Evolutionary conservation across 768 basidiomycete genomes (phyloP), one percentile per base, ranked within the genome.

Genomic region (Hortiboletus flavorubellus): DNA sequence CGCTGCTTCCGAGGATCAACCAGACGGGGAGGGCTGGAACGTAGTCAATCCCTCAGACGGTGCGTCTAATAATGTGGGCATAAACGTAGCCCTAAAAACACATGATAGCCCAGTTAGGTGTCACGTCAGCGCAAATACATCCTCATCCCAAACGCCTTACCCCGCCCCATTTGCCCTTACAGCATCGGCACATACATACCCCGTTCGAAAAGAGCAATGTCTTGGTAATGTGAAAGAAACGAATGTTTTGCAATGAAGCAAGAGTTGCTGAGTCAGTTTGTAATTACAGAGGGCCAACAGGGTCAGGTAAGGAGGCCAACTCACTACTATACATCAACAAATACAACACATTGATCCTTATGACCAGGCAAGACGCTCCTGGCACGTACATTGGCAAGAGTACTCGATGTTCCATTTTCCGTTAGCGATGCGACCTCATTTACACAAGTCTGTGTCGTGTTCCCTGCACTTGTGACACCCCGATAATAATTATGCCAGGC

Each of bases 201-300:
- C 66, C 84, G 26, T 91, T 96, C 50, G 95, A 98, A 77, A 98
- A 98, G 79, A 94, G 91, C 63, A 98, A 98, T 67, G 91, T 98
- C 4, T 75, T 98, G 41, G 86, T 98, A 55, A 80, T 98, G 93
- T 94, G 67, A 62, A 52, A 81, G 72, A 35, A 50, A 34, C 10
- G 15, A 21, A 43, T 37, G n/a, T 48, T 55, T 31, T 49, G 15
- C 11, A 41, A 23, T 56, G 50, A 51, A 38, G 54, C 31, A 8
- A 46, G 4, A 33, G 49, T 59, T 15, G 10, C 61, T 55, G 44
- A 60, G 35, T 42, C 23, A 46, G 48, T 48, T 18, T 21, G 21
- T 21, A 21, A 21, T 34, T 47, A 51, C 44, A 88, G 90, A 63
- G 91, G 91, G 34, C 91, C 91, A 16, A 93, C 91, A 50, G 91